These are phyloP conservation scores for Penicillium ucsense DNA, from an alignment of 495 filamentous ascomycete species.

Conservation along the genomic window DNA sequence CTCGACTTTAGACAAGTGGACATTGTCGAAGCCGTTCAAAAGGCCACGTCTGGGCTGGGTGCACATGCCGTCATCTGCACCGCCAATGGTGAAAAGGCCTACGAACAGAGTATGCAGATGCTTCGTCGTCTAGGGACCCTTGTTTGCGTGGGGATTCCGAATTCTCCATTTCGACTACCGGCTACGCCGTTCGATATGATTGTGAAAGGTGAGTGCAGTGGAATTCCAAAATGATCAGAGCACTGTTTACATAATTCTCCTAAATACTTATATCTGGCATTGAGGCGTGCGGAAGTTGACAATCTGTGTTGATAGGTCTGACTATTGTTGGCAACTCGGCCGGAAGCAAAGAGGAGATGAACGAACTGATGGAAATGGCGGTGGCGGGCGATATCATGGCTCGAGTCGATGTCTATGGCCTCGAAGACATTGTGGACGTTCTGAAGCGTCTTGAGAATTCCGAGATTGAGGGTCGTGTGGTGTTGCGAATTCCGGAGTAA, in stretches of 20 bases:
- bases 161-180: constrained; percentile 25
- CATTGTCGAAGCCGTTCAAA: constrained; percentile 24
- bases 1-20: constrained; percentile 31
- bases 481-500: constrained; percentile 28
- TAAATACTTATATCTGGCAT: too few relatives aligned
- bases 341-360: constrained; percentile 31
- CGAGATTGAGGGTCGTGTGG: constrained; percentile 32
- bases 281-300: not conserved
- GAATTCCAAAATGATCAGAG: too few relatives aligned
- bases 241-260: too few relatives aligned
- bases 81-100: constrained; percentile 30
- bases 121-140: constrained; percentile 31
- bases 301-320: constrained; percentile 13
- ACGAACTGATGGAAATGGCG: constrained; percentile 32
- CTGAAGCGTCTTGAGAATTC: constrained; percentile 31
- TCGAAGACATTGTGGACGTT: constrained; percentile 31
- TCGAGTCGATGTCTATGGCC: constrained; percentile 29
- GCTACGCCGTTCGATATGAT: constrained; percentile 38
- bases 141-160: constrained; percentile 37
- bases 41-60: constrained; percentile 26
- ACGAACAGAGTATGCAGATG: constrained; percentile 30
- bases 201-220: constrained; percentile 18
- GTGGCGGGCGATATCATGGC: constrained; percentile 29
- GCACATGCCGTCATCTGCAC: constrained; percentile 38
- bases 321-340: constrained; percentile 35